Percentiles rank a stretch among this genome's conserved stretches.
These are phyloP conservation scores for Zizania palustris DNA, from an alignment of 202 grass and related monocot species.

Conservation along the genomic window DNA sequence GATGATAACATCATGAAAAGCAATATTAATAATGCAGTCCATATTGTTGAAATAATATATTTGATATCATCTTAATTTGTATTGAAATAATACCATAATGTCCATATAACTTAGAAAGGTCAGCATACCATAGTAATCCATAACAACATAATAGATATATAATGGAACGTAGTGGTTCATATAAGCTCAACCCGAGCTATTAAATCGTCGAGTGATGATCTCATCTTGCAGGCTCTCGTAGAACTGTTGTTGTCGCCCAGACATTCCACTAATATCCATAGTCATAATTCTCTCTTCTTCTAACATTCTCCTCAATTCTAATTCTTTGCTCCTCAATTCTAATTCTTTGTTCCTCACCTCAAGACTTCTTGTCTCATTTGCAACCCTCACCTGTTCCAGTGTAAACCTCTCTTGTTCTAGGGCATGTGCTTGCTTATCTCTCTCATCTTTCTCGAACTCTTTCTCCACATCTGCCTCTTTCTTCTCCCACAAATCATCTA, in stretches of 20 bases:
- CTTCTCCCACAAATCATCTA: neutral
- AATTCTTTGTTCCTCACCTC: conserved; percentile 23
- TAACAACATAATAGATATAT: neutral
- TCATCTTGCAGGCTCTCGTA: conserved; percentile 30
- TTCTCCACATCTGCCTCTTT: neutral
- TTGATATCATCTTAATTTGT: too few relatives aligned
- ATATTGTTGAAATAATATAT: too few relatives aligned
- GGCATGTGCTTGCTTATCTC: neutral
- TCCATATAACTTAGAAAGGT: neutral
- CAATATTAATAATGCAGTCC: too few relatives aligned
- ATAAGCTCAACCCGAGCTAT: neutral
- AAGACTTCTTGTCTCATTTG: conserved; percentile 9
- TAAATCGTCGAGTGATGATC: conserved; percentile 18
- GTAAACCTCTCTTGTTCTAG: neutral
- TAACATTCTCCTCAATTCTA: conserved; percentile 28
- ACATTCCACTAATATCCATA: conserved; percentile 4
- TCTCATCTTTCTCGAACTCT: neutral
- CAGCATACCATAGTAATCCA: neutral
- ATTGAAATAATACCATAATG: neutral
- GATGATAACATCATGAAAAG: too few relatives aligned
- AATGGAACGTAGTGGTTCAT: neutral
- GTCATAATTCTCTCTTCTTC: conserved; percentile 31
- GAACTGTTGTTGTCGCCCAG: conserved; percentile 14
- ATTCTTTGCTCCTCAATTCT: conserved; percentile 29
- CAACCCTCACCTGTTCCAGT: conserved; percentile 10